A percentile compares a stretch with the other conserved stretches of the same genome.
phyloP scores from a whole-genome alignment of 208 protist species.

The Leishmania turanica region DNA sequence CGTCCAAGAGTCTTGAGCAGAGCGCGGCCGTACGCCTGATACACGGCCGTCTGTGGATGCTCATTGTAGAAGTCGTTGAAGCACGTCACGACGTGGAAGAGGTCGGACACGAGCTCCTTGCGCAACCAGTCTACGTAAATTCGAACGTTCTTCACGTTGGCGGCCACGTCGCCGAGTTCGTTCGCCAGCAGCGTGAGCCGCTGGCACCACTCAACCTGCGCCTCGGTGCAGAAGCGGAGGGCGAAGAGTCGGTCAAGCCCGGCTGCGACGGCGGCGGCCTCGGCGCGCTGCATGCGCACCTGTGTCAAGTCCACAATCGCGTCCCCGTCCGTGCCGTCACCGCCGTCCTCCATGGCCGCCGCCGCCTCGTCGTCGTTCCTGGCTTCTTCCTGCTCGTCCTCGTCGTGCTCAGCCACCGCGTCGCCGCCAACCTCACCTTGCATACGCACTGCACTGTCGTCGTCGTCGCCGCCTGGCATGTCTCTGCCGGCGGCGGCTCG shows the following conservation, averaged over 20 bases:
- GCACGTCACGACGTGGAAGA: conserved; percentile 77
- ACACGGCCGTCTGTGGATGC: conserved; percentile 55
- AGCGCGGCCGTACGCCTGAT: conserved; percentile 65
- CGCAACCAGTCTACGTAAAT: conserved; percentile 77
- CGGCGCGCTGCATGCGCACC: conserved; percentile 60
- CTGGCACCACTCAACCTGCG: conserved; percentile 87
- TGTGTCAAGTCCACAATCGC: conserved; percentile 21
- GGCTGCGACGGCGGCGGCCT: conserved; percentile 63
- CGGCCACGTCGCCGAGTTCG: conserved; percentile 61
- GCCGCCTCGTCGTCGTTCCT: conserved; percentile 19
- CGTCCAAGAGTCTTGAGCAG: conserved; percentile 82
- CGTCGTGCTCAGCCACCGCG: conserved; percentile 1
- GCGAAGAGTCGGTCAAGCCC: conserved; percentile 77
- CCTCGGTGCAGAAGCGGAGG: conserved; percentile 67
- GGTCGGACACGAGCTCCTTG: conserved; percentile 76
- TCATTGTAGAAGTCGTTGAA: conserved; percentile 83
- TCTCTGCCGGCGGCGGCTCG: not conserved
- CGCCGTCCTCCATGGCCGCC: conserved; percentile 25
- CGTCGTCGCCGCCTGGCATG: not conserved
- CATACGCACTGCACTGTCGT: not conserved
- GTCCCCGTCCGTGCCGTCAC: conserved; percentile 28
- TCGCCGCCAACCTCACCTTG: not conserved
- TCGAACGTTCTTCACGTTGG: conserved; percentile 61
- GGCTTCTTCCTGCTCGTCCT: conserved; percentile 11
- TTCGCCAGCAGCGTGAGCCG: conserved; percentile 54